Percentiles rank a stretch among this genome's conserved stretches.
phyloP scores from a whole-genome alignment of 2,329 filamentous ascomycete species.

The Tetracladium maxilliforme region DNA sequence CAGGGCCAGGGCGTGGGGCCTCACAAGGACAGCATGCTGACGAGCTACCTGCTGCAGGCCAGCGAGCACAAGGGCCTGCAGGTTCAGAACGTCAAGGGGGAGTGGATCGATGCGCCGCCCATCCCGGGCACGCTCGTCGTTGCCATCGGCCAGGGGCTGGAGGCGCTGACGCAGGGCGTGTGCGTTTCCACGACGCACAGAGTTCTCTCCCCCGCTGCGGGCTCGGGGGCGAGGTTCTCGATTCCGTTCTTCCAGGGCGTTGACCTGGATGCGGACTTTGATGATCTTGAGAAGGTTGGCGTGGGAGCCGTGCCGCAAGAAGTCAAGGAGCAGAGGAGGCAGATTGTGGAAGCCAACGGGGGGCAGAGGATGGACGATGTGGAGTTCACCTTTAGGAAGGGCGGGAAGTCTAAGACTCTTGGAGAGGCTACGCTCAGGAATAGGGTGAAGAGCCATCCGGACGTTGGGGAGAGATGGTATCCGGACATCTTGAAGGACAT shows the following conservation, averaged over 20 bases:
- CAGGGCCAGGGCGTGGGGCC: conserved; percentile 54
- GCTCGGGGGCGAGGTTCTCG: conserved; percentile 58
- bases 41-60: conserved; percentile 69
- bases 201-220: conserved; percentile 59
- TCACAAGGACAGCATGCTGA: conserved; percentile 77
- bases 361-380: conserved; percentile 56
- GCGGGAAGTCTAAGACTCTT: conserved; percentile 49
- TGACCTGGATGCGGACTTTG: conserved; percentile 63
- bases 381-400: conserved; percentile 72
- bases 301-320: conserved; percentile 40
- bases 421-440: conserved; percentile 79
- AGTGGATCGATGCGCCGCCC: conserved; percentile 75
- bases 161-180: conserved; percentile 72
- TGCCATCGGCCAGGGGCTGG: conserved; percentile 75
- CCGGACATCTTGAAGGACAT: conserved; percentile 40
- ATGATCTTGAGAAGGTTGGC: conserved; percentile 52
- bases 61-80: conserved; percentile 63
- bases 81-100: conserved; percentile 63
- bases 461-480: conserved; percentile 74
- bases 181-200: conserved; percentile 73
- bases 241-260: conserved; percentile 87
- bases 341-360: conserved; percentile 39
- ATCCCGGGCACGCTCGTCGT: conserved; percentile 68
- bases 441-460: conserved; percentile 72
- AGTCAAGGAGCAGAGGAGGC: conserved; percentile 45